Evolutionary conservation across 2,329 filamentous ascomycete genomes (phyloP).

Genomic region (Cercospora nicotianae): DNA sequence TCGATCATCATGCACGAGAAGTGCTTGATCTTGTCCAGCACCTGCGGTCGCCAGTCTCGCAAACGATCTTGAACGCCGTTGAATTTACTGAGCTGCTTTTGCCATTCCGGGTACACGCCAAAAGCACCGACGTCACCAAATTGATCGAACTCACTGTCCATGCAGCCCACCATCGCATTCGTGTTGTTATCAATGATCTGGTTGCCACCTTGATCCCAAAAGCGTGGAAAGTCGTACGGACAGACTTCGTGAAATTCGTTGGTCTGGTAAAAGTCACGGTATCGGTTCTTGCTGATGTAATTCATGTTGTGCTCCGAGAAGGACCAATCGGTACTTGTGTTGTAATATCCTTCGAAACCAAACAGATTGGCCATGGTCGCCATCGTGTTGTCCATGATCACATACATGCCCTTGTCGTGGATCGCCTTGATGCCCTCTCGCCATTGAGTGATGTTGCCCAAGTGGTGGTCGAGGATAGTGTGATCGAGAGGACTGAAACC

Average conservation of each 20-base stretch:
- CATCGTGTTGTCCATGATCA: conserved; percentile 66
- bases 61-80: conserved; percentile 67
- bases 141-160: conserved; percentile 63
- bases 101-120: conserved; percentile 63
- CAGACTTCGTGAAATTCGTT: conserved; percentile 54
- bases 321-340: conserved; percentile 58
- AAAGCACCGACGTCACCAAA: conserved; percentile 65
- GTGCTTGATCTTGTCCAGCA: conserved; percentile 57
- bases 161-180: conserved; percentile 55
- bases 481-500: conserved; percentile 59
- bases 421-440: conserved; percentile 59
- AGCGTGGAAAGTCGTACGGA: conserved; percentile 59
- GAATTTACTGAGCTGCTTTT: conserved; percentile 65
- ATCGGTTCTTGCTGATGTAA: conserved; percentile 57
- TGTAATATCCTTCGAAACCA: conserved; percentile 62
- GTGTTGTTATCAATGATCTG: conserved; percentile 51
- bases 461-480: conserved; percentile 63
- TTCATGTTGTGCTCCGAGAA: conserved; percentile 57
- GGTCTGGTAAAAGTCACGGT: conserved; percentile 59
- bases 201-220: conserved; percentile 61
- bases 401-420: conserved; percentile 64
- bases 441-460: conserved; percentile 60
- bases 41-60: conserved; percentile 62
- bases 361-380: conserved; percentile 65
- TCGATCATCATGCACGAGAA: conserved; percentile 65